phyloP scores from a whole-genome alignment of 2,329 filamentous ascomycete genomes.

The Calonectria leucothoes region DNA sequence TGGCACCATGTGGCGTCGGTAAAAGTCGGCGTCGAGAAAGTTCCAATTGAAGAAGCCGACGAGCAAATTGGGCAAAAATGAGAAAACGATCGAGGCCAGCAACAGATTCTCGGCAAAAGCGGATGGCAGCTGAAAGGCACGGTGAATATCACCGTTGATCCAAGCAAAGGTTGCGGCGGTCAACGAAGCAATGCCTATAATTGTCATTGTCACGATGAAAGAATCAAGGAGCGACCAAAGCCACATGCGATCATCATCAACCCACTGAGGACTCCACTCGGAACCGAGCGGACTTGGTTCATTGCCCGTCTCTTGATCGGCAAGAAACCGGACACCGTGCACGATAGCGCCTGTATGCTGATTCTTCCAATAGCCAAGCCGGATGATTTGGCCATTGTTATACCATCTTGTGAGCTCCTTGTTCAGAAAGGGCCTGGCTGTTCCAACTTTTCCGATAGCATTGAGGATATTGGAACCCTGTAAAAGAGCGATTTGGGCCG shows the following conservation, averaged over 20 bases:
- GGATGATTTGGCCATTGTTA: too few species aligned
- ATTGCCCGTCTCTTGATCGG: background rate
- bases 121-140: background rate
- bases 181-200: background rate
- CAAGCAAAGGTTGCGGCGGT: background rate
- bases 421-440: too few species aligned
- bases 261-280: rapidly evolving
- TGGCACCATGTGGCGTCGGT: background rate
- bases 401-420: too few species aligned
- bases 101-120: background rate
- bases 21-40: background rate
- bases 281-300: background rate
- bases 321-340: background rate
- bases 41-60: background rate
- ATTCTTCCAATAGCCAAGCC: background rate
- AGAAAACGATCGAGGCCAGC: background rate
- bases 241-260: background rate
- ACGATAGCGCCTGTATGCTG: background rate
- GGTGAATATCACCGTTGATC: background rate
- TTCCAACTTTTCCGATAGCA: too few species aligned
- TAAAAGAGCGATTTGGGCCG: too few species aligned
- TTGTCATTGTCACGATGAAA: background rate
- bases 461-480: too few species aligned
- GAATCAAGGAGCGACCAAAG: background rate
- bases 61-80: background rate